phyloP scores from a whole-genome alignment of 75 land plant genomes.

The Ceratopteris richardii region DNA sequence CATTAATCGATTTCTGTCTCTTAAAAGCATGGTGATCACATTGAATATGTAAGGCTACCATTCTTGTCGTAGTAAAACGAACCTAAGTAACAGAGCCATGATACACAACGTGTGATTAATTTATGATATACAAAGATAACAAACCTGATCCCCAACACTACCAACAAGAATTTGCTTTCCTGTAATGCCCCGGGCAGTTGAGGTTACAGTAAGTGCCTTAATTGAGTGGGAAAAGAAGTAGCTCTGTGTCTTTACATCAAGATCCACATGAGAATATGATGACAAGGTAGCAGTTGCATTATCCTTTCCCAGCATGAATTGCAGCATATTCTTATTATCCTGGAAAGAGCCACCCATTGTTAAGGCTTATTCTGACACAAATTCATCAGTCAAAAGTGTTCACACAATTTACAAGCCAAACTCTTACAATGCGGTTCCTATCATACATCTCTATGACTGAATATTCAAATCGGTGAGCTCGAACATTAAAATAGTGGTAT shows the following conservation, averaged over 20 bases:
- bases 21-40: neutral
- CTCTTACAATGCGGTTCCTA: constrained; percentile 72
- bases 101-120: neutral
- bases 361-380: neutral
- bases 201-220: constrained; percentile 69
- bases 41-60: too few species aligned
- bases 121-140: too few species aligned
- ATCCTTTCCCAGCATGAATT: constrained; percentile 80
- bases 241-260: constrained; percentile 67
- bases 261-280: constrained; percentile 65
- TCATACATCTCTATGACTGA: constrained; percentile 95
- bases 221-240: constrained; percentile 88
- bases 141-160: constrained; percentile 87
- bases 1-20: neutral
- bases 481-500: constrained; percentile 95
- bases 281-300: constrained; percentile 75
- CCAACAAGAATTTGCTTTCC: constrained; percentile 91
- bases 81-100: neutral
- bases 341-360: constrained; percentile 20
- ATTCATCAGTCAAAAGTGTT: too few species aligned
- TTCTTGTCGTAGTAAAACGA: too few species aligned
- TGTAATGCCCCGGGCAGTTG: constrained; percentile 89
- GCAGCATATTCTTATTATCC: constrained; percentile 81
- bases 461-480: constrained; percentile 89
- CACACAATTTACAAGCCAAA: too few species aligned